Conservation (phyloP, 2,329 filamentous ascomycete species). For the Sphaerostilbella broomeana region DNA sequence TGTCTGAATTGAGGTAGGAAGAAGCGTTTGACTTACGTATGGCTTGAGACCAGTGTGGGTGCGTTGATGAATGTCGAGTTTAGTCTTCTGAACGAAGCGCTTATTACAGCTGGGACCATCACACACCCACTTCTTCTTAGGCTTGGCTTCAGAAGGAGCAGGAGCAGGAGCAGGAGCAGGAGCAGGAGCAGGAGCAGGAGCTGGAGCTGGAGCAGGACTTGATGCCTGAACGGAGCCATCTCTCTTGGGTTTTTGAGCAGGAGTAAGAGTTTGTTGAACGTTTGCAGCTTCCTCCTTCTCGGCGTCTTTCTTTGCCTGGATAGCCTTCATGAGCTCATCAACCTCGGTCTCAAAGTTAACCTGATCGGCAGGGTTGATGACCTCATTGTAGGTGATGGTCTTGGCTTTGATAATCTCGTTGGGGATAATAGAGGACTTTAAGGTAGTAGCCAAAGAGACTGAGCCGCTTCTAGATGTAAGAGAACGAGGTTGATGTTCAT, state of each 20-base stretch:
- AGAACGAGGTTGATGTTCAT: conserved; percentile 28
- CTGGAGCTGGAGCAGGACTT: conserved; percentile 25
- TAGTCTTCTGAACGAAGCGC: conserved; percentile 84
- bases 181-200: conserved; percentile 15
- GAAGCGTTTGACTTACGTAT: conserved; percentile 37
- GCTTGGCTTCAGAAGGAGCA: conserved; percentile 23
- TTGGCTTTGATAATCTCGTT: conserved; percentile 30
- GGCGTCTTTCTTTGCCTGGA: conserved; percentile 63
- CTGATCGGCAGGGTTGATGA: conserved; percentile 40
- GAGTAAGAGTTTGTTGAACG: conserved; percentile 19
- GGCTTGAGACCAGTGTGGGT: conserved; percentile 86
- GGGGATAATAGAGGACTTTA: conserved; percentile 2
- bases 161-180: too few relatives aligned
- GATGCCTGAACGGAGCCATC: conserved; percentile 15
- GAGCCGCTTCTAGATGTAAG: conserved; percentile 28
- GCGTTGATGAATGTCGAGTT: conserved; percentile 81
- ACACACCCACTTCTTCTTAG: conserved; percentile 63
- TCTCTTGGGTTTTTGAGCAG: conserved; percentile 16
- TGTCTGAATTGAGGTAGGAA: neutral
- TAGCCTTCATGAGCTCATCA: conserved; percentile 81
- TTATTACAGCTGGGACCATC: conserved; percentile 67
- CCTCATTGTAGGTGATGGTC: conserved; percentile 39
- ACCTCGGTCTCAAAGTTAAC: conserved; percentile 72
- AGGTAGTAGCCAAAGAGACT: conserved; percentile 14
- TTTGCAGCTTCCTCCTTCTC: conserved; percentile 18